A percentile compares a stretch with the other conserved stretches of the same genome.
Conservation (phyloP, 164 flowering plant species). For the Piper betle region DNA sequence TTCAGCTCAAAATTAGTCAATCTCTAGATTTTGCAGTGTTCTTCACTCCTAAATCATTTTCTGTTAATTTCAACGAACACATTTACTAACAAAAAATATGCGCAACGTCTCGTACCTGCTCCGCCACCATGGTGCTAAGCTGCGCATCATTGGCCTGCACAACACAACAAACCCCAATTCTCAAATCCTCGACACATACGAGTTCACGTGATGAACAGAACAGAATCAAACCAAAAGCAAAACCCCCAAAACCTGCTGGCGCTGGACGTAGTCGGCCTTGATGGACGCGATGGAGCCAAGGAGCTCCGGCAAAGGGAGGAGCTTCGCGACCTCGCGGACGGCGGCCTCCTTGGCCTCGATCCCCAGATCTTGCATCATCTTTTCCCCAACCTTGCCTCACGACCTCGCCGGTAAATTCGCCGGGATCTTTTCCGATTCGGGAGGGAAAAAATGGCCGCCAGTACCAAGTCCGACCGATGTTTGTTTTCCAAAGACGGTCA, state of each 20-base stretch:
- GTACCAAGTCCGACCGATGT: too few species aligned
- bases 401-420: too few species aligned
- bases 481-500: too few species aligned
- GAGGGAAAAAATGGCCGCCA: too few species aligned
- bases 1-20: too few species aligned
- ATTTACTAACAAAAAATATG: too few species aligned
- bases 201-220: neutral
- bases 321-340: constrained; percentile 90
- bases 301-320: constrained; percentile 77
- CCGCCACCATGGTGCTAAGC: constrained; percentile 99
- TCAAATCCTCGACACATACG: neutral
- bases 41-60: too few species aligned
- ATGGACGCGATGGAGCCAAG: constrained; percentile 66
- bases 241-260: constrained; percentile 58
- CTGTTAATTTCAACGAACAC: too few species aligned
- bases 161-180: constrained; percentile 2
- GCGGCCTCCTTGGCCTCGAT: constrained; percentile 94
- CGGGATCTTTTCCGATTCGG: too few species aligned
- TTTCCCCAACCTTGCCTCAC: constrained; percentile 1
- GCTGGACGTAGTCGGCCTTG: constrained; percentile 83
- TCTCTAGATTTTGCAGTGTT: too few species aligned
- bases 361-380: constrained; percentile 93
- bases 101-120: constrained; percentile 44
- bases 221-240: neutral
- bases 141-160: constrained; percentile 96